These are phyloP conservation scores for Fusarium sp. DNA, from an alignment of 2,329 filamentous ascomycete species.

Conservation along the genomic window DNA sequence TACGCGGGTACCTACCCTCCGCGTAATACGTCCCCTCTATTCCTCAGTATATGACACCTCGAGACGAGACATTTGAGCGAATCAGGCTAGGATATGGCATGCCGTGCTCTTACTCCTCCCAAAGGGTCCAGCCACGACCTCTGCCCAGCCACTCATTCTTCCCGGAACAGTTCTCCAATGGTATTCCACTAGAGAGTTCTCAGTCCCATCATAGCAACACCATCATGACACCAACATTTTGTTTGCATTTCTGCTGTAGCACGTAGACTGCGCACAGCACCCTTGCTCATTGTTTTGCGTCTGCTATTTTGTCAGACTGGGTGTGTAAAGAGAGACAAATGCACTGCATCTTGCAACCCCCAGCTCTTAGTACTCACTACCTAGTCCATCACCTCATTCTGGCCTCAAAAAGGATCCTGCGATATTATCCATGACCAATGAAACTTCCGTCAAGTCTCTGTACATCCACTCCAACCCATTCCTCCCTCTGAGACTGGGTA, in stretches of 20 bases:
- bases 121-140: not conserved
- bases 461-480: not conserved
- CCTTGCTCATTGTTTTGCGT: not conserved
- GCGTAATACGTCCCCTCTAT: not conserved
- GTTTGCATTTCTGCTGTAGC: not conserved
- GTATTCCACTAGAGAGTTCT: not conserved
- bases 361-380: not conserved
- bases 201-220: not conserved
- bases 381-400: conserved; percentile 21
- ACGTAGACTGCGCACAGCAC: not conserved
- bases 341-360: not conserved
- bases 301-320: not conserved
- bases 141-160: not conserved
- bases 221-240: conserved; percentile 31
- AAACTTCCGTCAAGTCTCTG: not conserved
- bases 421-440: conserved; percentile 7
- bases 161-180: not conserved
- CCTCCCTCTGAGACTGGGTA: not conserved
- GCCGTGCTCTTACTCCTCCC: conserved; percentile 1
- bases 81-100: conserved; percentile 21
- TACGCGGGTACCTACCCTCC: not conserved
- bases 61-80: conserved; percentile 3
- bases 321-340: not conserved
- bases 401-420: conserved; percentile 5
- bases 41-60: conserved; percentile 35